Base-by-base conservation (phyloP, 2,329 filamentous ascomycete genomes). In the Didymella pinodella region DNA sequence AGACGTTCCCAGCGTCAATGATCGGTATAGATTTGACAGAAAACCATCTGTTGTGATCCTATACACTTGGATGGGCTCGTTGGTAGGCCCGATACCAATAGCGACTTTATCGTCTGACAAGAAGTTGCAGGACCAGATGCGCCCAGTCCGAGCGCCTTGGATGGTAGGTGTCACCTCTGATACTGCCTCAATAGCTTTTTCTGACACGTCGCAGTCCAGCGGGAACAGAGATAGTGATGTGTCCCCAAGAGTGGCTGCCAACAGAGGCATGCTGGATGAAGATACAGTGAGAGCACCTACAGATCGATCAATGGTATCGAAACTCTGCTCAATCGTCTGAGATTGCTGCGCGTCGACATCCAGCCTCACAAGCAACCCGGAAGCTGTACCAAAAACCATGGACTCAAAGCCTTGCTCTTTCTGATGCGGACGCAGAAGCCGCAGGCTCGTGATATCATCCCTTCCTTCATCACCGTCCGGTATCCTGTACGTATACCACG, bases 371-470 rank as follows among this genome's bases (percentile, higher is more conserved):
- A 88, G 73, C 46, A 84, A 80, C 11, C 85, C 84, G 65, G 83
- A 84, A 20, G 85, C 82, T 44, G 85, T 85, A 6, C 85, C 85
- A 46, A 85, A 80, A 4, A 88, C 79, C 28, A 88, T 66, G 46
- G 82, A 74, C 61, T 86, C 80, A 7, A 66, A 71, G 18, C 76
- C 74, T 5, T 67, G 58, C 20, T 65, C 59, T 53, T 67, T 68
- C 53, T 82, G 78, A 25, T 77, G 71, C 6, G 80, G 75, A 28
- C 75, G 75, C 29, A 89, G 67, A 1, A 88, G 66, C 63, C 84
- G 83, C 48, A 89, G 61, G 29, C 82, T 79, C 18, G 84, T 85
- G 32, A 89, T 84, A 69, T 89, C 87, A 68, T 88, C 85, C 54
- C 81, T 70, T 50, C 79, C 86, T 58, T 85, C 84, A 25, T 75